phyloP scores from a whole-genome alignment of 2,329 filamentous ascomycete genomes.

The Xylariaceae sp. region DNA sequence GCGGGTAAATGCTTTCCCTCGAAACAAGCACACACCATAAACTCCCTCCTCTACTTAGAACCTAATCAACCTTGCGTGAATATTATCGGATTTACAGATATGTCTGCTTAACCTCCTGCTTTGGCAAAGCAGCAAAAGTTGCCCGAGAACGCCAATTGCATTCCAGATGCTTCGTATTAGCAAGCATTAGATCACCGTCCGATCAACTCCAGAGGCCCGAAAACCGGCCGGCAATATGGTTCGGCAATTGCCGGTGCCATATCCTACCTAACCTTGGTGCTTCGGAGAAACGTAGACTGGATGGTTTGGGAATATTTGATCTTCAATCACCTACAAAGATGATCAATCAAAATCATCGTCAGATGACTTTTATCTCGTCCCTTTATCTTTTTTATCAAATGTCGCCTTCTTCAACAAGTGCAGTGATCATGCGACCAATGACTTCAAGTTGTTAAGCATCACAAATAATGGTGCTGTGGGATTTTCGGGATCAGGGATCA shows the following conservation, averaged over 20 bases:
- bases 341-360: not conserved
- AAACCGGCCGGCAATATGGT: conserved; percentile 14
- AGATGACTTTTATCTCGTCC: not conserved
- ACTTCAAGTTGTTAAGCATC: too few relatives aligned
- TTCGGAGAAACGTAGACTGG: conserved; percentile 7
- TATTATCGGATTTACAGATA: too few relatives aligned
- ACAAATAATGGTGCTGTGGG: not conserved
- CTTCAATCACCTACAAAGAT: not conserved
- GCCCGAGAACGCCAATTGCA: not conserved
- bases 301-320: too few relatives aligned
- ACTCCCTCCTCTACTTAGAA: too few relatives aligned
- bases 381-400: not conserved
- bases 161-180: too few relatives aligned
- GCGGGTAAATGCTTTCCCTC: conserved; percentile 25
- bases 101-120: not conserved
- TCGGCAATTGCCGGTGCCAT: conserved; percentile 16
- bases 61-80: not conserved
- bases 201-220: not conserved
- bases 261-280: too few relatives aligned
- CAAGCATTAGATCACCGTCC: conserved; percentile 1
- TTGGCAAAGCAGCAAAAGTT: not conserved
- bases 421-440: too few relatives aligned
- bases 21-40: not conserved
- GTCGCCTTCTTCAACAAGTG: not conserved
- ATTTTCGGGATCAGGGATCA: conserved; percentile 9